Base-by-base conservation (phyloP, 805 yeast species). In the Candida krabiensis region DNA sequence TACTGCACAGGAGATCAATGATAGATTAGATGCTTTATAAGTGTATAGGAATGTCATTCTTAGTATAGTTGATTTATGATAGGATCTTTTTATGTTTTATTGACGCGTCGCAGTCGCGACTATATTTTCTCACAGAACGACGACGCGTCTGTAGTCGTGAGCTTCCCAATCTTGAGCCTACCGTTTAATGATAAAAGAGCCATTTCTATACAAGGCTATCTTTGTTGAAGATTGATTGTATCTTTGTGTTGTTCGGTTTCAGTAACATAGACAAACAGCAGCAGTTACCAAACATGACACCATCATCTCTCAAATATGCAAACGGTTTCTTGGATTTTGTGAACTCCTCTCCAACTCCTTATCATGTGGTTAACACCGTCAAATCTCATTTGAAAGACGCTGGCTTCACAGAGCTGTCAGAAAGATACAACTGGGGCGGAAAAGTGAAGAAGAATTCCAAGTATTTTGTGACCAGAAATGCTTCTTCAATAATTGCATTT, bases 1-100 rank as follows among this genome's bases (percentile, higher is more conserved):
- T 52, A 65, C 90, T 22, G 72, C 95, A 5, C 95, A 90, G 66
- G 99, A 93, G 69, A 86, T 93, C 57, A 87, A 90, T 65, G 99
- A 93, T 69, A 82, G 98, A 67, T 74, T 93, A 56, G 96, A 89
- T 53, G 88, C 96, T 44, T 76, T 91, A 67, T 90, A 72, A 64
- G 12, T 25, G 5, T 19, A 4, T 31, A 30, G 13, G 16, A 12
- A 13, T 14, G 8, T 30, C 14, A 9, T 17, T 19, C 24, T 9
- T 30, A 18, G 16, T 30, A 5, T 29, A 16, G 12, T 16, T 29
- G 18, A 11, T 30, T 9, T 12, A 9, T 6, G 18, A 7, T 28
- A 16, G 24, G 24, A 11, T 21, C 24, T 21, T n/a, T n/a, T n/a
- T n/a, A n/a, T n/a, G n/a, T n/a, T n/a, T n/a, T n/a, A n/a, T n/a